Conservation (phyloP, 495 filamentous ascomycete genomes). For the Trichoderma erinaceum region DNA sequence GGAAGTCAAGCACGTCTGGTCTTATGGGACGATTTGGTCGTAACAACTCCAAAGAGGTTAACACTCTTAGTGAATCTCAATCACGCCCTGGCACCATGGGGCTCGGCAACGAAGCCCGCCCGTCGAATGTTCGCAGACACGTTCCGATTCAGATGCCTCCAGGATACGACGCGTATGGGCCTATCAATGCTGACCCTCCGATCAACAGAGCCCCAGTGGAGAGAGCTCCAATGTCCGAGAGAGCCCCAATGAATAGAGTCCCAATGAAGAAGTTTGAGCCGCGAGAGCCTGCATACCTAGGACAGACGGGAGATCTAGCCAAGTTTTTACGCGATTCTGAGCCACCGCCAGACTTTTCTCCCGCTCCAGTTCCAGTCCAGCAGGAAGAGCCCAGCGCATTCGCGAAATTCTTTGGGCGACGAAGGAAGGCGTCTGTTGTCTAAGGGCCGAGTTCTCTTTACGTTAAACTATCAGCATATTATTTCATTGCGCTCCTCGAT, state of each 20-base stretch:
- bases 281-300: constrained; percentile 38
- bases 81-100: constrained; percentile 17
- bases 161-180: constrained; percentile 26
- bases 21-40: constrained; percentile 60
- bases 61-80: constrained; percentile 24
- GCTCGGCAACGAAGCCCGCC: constrained; percentile 15
- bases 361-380: neutral
- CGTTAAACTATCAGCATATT: neutral
- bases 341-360: constrained; percentile 46
- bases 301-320: constrained; percentile 63
- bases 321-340: constrained; percentile 73
- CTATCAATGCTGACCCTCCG: constrained; percentile 22
- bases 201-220: neutral
- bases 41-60: constrained; percentile 27
- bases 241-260: constrained; percentile 25
- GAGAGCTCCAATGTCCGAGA: neutral
- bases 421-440: constrained; percentile 1
- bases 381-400: constrained; percentile 10
- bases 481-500: neutral
- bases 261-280: constrained; percentile 50
- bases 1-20: constrained; percentile 53
- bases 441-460: neutral
- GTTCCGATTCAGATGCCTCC: constrained; percentile 42
- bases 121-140: constrained; percentile 22
- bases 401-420: constrained; percentile 7